Evolutionary conservation across 2,329 filamentous ascomycete genomes (phyloP).

Genomic region (Pseudogymnoascus sp.): DNA sequence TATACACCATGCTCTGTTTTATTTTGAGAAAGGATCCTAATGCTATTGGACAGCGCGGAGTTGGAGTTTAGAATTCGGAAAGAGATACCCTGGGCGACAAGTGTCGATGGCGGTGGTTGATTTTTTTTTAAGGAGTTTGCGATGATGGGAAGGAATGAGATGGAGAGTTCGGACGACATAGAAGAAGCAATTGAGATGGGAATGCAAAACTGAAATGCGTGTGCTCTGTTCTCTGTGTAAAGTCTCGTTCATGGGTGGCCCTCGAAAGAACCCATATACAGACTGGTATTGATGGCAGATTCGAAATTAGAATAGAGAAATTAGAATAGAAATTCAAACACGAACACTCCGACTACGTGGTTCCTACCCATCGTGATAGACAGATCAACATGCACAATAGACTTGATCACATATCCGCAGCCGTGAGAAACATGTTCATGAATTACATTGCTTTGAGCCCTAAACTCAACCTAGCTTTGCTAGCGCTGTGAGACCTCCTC

Average conservation of each 20-base stretch:
- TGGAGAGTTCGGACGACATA: background rate
- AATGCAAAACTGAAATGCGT: background rate
- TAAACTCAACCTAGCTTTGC: background rate
- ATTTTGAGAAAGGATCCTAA: background rate
- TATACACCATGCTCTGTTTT: background rate
- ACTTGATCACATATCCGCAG: background rate
- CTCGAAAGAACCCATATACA: background rate
- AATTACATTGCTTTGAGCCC: constrained; percentile 4
- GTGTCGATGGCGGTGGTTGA: background rate
- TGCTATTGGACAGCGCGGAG: background rate
- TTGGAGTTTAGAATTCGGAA: background rate
- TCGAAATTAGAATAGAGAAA: background rate
- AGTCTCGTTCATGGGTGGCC: background rate
- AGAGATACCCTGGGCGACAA: background rate
- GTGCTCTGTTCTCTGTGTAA: background rate
- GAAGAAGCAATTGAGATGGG: background rate
- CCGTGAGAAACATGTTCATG: background rate
- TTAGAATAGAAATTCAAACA: background rate
- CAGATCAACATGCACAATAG: background rate
- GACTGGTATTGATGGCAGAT: background rate
- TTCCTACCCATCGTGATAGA: background rate
- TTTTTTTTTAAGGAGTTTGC: background rate
- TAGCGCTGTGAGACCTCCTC: background rate
- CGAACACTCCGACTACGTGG: background rate
- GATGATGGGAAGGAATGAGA: background rate